Conservation (phyloP, 345 rosid species). For the Theobroma cacao region DNA sequence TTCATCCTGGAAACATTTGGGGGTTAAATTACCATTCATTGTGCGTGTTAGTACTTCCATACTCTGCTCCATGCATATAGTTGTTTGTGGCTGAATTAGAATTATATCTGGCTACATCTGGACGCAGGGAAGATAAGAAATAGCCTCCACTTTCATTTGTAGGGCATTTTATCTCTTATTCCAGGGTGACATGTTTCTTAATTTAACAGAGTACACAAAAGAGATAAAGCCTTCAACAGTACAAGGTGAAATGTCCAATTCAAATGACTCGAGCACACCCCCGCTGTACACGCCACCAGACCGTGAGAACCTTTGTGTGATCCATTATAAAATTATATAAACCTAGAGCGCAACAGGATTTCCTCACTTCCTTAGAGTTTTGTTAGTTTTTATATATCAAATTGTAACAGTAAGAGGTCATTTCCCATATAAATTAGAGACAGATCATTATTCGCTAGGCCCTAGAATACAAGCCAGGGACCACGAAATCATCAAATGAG, state of each 20-base stretch:
- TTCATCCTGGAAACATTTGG: not conserved
- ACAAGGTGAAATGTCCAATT: not conserved
- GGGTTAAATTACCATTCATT: not conserved
- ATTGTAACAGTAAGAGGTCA: not conserved
- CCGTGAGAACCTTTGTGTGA: not conserved
- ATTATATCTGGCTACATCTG: not conserved
- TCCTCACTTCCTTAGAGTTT: not conserved
- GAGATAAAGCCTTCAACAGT: not conserved
- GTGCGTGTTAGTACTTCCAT: not conserved
- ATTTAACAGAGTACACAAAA: not conserved
- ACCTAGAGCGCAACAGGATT: not conserved
- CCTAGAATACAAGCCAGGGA: not conserved
- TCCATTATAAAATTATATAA: not conserved
- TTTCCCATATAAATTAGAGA: not conserved
- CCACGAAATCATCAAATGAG: not conserved
- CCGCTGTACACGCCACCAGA: not conserved
- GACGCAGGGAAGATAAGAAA: not conserved
- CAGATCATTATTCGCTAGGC: not conserved
- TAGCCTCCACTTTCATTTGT: not conserved
- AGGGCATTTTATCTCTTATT: not conserved
- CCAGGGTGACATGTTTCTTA: not conserved
- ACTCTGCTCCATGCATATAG: not conserved
- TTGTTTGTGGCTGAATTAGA: not conserved
- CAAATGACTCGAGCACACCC: not conserved
- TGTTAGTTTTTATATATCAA: not conserved